phyloP scores from a whole-genome alignment of 2,329 filamentous ascomycete genomes.

The Emericellopsis atlantica region DNA sequence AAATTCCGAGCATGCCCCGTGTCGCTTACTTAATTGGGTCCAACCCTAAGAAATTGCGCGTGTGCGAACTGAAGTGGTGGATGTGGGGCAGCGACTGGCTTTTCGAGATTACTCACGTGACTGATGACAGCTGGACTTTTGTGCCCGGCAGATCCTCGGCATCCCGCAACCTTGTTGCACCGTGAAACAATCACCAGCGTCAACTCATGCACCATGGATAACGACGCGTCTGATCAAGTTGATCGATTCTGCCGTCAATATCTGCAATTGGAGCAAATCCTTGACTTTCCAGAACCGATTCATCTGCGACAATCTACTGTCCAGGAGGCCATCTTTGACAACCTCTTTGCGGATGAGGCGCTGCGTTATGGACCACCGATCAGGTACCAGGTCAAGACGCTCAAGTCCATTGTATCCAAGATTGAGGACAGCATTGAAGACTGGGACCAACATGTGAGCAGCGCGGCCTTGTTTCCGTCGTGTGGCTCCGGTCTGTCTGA shows the following conservation, averaged over 20 bases:
- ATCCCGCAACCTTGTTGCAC: not conserved
- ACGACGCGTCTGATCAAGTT: slow-evolving; percentile 9
- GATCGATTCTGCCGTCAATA: slow-evolving; percentile 60
- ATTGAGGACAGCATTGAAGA: slow-evolving; percentile 67
- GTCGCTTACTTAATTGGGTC: slow-evolving; percentile 27
- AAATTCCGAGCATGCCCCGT: slow-evolving; percentile 19
- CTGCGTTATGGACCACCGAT: slow-evolving; percentile 48
- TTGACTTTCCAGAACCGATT: slow-evolving; percentile 50
- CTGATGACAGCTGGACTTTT: not conserved
- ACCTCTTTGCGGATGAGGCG: slow-evolving; percentile 50
- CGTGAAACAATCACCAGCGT: not conserved
- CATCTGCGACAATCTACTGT: slow-evolving; percentile 46
- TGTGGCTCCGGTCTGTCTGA: slow-evolving; percentile 10
- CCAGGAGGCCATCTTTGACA: slow-evolving; percentile 54
- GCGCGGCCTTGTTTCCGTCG: too few relatives aligned
- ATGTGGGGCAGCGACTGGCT: not conserved
- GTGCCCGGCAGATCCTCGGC: too few relatives aligned
- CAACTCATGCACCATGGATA: not conserved
- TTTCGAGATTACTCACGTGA: slow-evolving; percentile 1
- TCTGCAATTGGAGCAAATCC: slow-evolving; percentile 55
- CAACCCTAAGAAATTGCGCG: slow-evolving; percentile 26
- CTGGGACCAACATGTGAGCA: slow-evolving; percentile 77
- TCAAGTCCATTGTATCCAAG: slow-evolving; percentile 59
- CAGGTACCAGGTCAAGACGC: slow-evolving; percentile 56
- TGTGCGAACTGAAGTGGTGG: slow-evolving; percentile 6